A percentile compares a stretch with the other conserved stretches of the same genome.
Evolutionary conservation across 345 rosid genomes (phyloP).

Genomic region (Murraya koenigii): DNA sequence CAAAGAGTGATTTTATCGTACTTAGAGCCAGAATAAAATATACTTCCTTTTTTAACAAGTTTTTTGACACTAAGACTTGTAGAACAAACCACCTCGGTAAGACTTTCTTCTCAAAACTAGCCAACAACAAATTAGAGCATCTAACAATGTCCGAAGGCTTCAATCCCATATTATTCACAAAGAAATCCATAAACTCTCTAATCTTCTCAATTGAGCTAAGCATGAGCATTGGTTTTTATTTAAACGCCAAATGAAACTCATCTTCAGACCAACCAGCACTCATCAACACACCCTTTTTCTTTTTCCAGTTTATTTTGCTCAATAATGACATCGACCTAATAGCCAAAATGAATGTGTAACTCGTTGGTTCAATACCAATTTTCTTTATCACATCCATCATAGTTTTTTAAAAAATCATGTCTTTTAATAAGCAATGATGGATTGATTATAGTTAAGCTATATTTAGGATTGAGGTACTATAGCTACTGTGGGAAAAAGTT

Average conservation of each 20-base stretch:
- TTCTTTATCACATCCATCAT: constrained; percentile 10
- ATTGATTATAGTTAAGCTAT: not conserved
- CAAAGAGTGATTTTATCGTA: not conserved
- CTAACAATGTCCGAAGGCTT: constrained; percentile 20
- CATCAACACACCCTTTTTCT: constrained; percentile 20
- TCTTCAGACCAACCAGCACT: constrained; percentile 34
- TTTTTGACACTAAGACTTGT: constrained; percentile 22
- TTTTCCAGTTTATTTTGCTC: constrained; percentile 14
- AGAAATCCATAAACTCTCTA: constrained; percentile 22
- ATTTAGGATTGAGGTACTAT: no score
- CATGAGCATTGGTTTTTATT: constrained; percentile 21
- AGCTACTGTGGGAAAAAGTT: no score
- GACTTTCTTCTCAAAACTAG: constrained; percentile 24
- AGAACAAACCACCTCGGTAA: constrained; percentile 29
- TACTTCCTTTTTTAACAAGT: constrained; percentile 5
- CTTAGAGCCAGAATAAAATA: not conserved
- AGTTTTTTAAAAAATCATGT: constrained; percentile 16
- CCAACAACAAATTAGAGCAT: constrained; percentile 25
- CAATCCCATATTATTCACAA: constrained; percentile 17
- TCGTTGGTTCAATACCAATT: constrained; percentile 25
- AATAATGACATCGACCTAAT: not conserved
- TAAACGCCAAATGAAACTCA: constrained; percentile 27
- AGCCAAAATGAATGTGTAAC: constrained; percentile 13
- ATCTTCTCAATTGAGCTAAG: constrained; percentile 23
- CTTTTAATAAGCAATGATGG: not conserved